Base-by-base conservation (phyloP, 2,329 filamentous ascomycete genomes). In the Polychaeton citri region DNA sequence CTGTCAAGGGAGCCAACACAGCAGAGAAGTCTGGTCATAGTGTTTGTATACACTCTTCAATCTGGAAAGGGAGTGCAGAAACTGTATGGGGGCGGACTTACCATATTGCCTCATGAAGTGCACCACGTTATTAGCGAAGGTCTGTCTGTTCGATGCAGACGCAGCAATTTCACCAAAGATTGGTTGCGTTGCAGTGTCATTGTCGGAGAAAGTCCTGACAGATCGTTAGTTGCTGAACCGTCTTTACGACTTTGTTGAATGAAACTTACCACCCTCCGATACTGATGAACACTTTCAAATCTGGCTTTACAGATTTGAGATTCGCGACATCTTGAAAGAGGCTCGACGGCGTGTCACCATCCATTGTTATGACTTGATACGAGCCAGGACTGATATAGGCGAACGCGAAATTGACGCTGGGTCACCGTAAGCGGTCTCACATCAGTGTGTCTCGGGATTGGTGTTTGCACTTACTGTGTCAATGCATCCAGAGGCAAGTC, bases 221-320 rank as follows among this genome's bases (percentile, higher is more conserved):
- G n/a, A n/a, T n/a, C n/a, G n/a, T n/a, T n/a, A n/a, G n/a, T n/a
- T n/a, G n/a, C n/a, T n/a, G n/a, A n/a, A n/a, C n/a, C n/a, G n/a
- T n/a, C n/a, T n/a, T n/a, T n/a, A n/a, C n/a, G n/a, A n/a, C n/a
- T n/a, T n/a, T n/a, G n/a, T n/a, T n/a, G n/a, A n/a, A n/a, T n/a
- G n/a, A n/a, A n/a, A n/a, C n/a, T n/a, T n/a, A n/a, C n/a, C n/a
- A 66, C 2, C 64, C 64, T 5, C 63, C 63, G 4, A 68, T 38
- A 1, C 58, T 52, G 12, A 68, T 51, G 44, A 51, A 59, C 0
- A 57, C 55, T 38, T 64, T 43, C 0, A 66, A 45, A 3, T 36
- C 41, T 0, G 47, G 42, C 28, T 51, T 41, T 15, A 34, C 32
- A 1, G 32, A n/a, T 39, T 62, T 61, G 6, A 63, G 35, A 4